Evolutionary conservation across 2,329 filamentous ascomycete species (phyloP), one percentile per base, ranked within the genome.

Genomic region (Talaromyces sp.): DNA sequence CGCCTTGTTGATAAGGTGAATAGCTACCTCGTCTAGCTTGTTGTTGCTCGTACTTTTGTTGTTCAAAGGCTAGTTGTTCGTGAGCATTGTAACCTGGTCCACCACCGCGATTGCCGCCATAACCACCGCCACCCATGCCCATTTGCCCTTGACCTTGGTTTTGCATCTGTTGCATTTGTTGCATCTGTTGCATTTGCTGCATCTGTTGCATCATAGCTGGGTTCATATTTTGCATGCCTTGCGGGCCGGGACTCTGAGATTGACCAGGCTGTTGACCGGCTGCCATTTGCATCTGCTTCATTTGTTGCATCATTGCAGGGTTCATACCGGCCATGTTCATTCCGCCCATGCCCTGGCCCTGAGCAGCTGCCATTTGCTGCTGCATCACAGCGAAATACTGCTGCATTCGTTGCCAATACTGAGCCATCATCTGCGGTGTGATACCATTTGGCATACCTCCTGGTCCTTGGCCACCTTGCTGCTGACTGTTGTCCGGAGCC

Each of bases 341-440:
- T n/a, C 66, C 73, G 25, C 63, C 65, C 68, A 75, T 74, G 57
- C 69, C 72, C 66, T 73, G 65, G 54, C 75, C 73, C 66, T 78
- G 75, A 63, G 77, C 73, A 63, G 75, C 71, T 51, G 87, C 88
- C 83, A 95, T 90, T 70, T 94, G 88, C 68, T 93, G 89, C 75
- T 96, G 91, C 90, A 96, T 94, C 83, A 96, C 87, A 58, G 87
- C 81, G 74, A 97, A 95, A 75, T 96, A 96, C 72, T 96, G 90
- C 75, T 99, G 94, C 93, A 99, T 97, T 50, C 92, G 86, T 73
- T 96, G 91, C 85, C 94, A 96, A 77, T 97, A 97, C 73, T 97
- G 92, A 2, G 94, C 94, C 91, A 97, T 97, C 80, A 96, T 87
- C 69, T 96, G 91, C 0, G 93, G 93, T 19, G 89, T 95, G 89